Percentiles rank a stretch among this genome's conserved stretches.
These are phyloP conservation scores for Solanum bukasovii DNA, from an alignment of 257 asterid genomes.

Conservation along the genomic window DNA sequence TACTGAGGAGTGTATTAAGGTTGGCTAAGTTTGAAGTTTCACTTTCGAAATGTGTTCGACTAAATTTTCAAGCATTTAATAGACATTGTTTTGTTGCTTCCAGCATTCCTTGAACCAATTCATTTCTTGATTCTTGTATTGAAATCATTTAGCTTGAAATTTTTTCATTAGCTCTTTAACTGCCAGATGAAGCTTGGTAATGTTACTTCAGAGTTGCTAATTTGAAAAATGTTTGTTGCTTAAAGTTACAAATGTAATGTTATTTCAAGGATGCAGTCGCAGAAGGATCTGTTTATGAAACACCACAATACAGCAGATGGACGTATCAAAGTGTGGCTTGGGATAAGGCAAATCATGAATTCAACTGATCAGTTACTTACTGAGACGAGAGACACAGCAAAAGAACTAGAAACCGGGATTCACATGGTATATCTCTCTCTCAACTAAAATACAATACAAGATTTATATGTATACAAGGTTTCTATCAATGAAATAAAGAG, in stretches of 20 bases:
- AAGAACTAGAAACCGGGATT: conserved; percentile 61
- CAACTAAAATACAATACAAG: not conserved
- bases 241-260: not conserved
- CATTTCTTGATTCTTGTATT: not conserved
- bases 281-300: conserved; percentile 47
- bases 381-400: conserved; percentile 60
- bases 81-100: not conserved
- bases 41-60: not conserved
- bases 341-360: conserved; percentile 75
- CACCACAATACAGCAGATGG: conserved; percentile 64
- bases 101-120: not conserved
- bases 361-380: conserved; percentile 51
- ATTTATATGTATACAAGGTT: not conserved
- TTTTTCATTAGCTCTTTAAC: not conserved
- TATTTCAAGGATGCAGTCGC: conserved; percentile 35
- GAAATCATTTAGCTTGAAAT: not conserved
- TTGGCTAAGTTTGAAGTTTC: not conserved
- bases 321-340: conserved; percentile 75
- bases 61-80: not conserved
- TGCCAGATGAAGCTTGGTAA: not conserved
- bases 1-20: conserved; percentile 61
- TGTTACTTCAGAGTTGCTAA: not conserved
- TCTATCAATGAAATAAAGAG: not conserved
- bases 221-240: not conserved
- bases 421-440: conserved; percentile 45